Evolutionary conservation across 768 basidiomycete genomes (phyloP), one percentile per base, ranked within the genome.

Genomic region (Coprinopsis marcescibilis): DNA sequence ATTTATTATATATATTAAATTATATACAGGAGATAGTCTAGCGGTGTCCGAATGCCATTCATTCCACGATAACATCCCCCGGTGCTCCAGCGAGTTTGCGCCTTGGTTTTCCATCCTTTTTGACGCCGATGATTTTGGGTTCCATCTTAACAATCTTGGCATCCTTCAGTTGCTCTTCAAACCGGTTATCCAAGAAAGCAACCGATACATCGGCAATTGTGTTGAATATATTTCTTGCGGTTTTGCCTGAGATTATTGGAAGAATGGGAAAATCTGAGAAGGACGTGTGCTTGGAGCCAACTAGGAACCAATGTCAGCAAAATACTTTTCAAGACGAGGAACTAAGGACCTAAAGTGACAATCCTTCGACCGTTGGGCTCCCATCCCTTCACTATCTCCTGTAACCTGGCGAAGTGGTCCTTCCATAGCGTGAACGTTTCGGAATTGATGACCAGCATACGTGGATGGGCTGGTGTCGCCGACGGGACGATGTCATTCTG

Each of bases 371-470:
- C 66, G 39, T 70, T 56, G 7, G 72, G 69, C 42, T 73, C 70
- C 84, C 86, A 89, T 10, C 60, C 62, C 29, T 64, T 65, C 6
- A 82, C 68, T 20, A 87, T 63, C 23, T 71, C 71, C 53, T 69
- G 55, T 38, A 89, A 63, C 17, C 80, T 69, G 25, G 66, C 60
- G 56, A 87, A 90, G 59, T 92, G 88, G 37, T 73, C 73, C 37
- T 75, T 74, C 89, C 89, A 92, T 2, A 89, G 67, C 1, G 88
- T 87, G 57, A 91, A 91, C 0, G 63, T 68, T 57, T 88, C 81
- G 14, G 86, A 85, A 57, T 88, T 88, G 55, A 93, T 77, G 12
- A 89, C 77, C 37, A 88, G 60, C 55, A 85, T 62, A 35, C 59
- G 65, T 1, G 73, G 75, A 19, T 60, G 55, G 5, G 37, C 38